Base-by-base conservation (phyloP, 2,329 filamentous ascomycete species). In the Diaporthe amygdali region DNA sequence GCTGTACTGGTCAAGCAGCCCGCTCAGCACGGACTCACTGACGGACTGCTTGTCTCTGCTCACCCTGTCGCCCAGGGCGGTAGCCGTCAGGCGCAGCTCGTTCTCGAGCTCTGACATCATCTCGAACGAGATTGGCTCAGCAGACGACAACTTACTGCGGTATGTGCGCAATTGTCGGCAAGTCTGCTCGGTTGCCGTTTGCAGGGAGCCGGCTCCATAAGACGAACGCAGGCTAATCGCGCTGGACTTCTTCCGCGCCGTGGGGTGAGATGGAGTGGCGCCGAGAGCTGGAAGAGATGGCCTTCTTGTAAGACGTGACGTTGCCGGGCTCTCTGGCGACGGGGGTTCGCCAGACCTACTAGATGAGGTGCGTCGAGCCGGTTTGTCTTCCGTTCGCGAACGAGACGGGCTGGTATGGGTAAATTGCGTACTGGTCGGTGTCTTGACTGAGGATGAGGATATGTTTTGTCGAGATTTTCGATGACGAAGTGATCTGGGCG, bases 1-100 rank as follows among this genome's bases (percentile, higher is more conserved):
- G 2, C 92, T 93, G 76, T 94, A 94, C 80, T 94, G 90, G 75
- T 94, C 93, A 9, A 95, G 82, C 54, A 95, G 81, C 63, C 90
- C 91, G 49, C 86, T 88, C 41, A 93, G 81, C 61, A 89, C 83
- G 22, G 85, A 87, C 76, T 91, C 90, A 74, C 86, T 89, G 78
- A 90, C 84, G 1, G 84, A 78, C 76, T 78, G 82, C 78, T 86
- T 83, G 78, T 84, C 88, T 74, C 88, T 82, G 71, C 86, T 87
- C 6, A 85, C 86, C 41, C 88, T 83, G 68, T 90, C 88, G 3
- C 88, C 87, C 37, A 93, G 80, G 8, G 90, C 90, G 12, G 90
- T 86, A 4, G 87, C 86, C 3, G 90, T 92, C 39, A 92, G 82
- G 22, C 90, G 87, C 70, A 93, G 79, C 77, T 93, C 91, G 72